Evolutionary conservation across 345 rosid genomes (phyloP).

Genomic region (Balakata baccata): DNA sequence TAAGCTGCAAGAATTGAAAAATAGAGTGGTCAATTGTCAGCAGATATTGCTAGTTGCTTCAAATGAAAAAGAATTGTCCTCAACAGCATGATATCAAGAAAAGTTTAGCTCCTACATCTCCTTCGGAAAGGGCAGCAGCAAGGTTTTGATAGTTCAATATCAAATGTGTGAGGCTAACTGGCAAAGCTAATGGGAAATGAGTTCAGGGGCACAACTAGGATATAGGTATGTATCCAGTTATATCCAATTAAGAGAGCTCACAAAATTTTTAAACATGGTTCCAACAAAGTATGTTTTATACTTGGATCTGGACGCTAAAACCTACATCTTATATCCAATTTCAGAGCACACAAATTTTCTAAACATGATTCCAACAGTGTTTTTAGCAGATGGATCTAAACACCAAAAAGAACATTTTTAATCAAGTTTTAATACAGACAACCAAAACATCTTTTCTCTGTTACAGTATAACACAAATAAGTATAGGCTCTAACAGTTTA

Average conservation of each 20-base stretch:
- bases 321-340: too few species aligned
- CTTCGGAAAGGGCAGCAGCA: background rate
- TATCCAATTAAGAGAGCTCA: background rate
- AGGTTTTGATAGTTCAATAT: background rate
- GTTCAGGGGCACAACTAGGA: background rate
- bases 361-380: too few species aligned
- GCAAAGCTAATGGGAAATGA: background rate
- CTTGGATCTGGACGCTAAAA: too few species aligned
- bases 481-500: background rate
- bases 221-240: background rate
- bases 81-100: constrained; percentile 4
- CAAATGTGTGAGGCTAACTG: too few species aligned
- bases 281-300: too few species aligned
- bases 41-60: constrained; percentile 7
- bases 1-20: constrained; percentile 56
- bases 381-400: too few species aligned
- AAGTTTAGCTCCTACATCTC: background rate
- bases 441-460: too few species aligned
- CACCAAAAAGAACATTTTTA: too few species aligned
- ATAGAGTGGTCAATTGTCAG: constrained; percentile 5
- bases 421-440: too few species aligned
- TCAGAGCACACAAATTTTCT: too few species aligned
- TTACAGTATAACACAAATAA: background rate
- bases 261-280: too few species aligned
- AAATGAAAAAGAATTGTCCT: background rate